These are phyloP conservation scores for Setomelanomma holmii DNA, from an alignment of 2,329 filamentous ascomycete species.

Conservation along the genomic window DNA sequence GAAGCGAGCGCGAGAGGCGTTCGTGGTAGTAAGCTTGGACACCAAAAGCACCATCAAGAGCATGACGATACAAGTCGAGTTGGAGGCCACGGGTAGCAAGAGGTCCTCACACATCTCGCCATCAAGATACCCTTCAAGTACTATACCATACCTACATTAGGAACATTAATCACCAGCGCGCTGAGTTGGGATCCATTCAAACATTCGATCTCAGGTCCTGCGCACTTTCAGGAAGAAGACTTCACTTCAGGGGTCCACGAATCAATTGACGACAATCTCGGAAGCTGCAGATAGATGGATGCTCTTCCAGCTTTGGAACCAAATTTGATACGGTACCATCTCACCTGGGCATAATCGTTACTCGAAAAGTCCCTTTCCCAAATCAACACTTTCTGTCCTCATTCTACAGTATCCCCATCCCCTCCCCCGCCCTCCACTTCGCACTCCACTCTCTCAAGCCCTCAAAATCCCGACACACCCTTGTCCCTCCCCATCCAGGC, in stretches of 20 bases:
- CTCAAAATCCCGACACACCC: constrained; percentile 34
- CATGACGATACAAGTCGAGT: neutral
- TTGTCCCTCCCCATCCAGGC: constrained; percentile 25
- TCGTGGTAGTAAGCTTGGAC: neutral
- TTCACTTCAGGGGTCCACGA: too few relatives aligned
- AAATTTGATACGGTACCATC: too few relatives aligned
- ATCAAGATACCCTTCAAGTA: neutral
- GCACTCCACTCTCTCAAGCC: constrained; percentile 32
- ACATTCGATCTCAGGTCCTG: too few relatives aligned
- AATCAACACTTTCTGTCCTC: neutral
- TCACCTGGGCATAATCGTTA: too few relatives aligned
- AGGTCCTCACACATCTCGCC: neutral
- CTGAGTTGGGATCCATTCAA: neutral
- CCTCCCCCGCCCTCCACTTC: constrained; percentile 15
- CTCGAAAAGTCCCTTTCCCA: too few relatives aligned
- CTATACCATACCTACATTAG: neutral
- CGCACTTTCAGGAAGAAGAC: too few relatives aligned
- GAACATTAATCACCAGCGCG: neutral
- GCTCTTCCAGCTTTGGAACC: too few relatives aligned
- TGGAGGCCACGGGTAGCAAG: neutral
- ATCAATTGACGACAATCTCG: too few relatives aligned
- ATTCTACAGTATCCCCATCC: neutral
- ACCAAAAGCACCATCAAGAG: neutral
- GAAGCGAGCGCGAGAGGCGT: neutral
- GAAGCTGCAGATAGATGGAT: too few relatives aligned